Conservation (phyloP, 2,329 filamentous ascomycete genomes). For the Claviceps pusilla region DNA sequence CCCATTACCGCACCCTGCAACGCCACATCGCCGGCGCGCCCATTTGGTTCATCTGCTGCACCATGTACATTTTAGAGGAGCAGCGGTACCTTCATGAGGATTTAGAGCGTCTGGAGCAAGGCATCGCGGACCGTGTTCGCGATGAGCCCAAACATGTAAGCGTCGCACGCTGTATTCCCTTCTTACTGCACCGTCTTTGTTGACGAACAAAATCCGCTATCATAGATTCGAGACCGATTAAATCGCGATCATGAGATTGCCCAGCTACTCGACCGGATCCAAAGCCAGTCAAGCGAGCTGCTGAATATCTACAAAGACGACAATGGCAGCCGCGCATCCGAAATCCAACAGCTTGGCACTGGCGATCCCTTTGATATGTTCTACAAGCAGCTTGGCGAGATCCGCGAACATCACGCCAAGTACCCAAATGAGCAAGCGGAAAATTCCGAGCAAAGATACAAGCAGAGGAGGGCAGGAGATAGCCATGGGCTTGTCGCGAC, state of each 20-base stretch:
- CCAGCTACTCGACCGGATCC: slow-evolving; percentile 74
- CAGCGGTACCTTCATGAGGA: slow-evolving; percentile 92
- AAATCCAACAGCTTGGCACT: slow-evolving; percentile 69
- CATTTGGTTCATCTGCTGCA: slow-evolving; percentile 6
- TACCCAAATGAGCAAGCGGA: slow-evolving; percentile 93
- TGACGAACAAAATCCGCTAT: slow-evolving; percentile 11
- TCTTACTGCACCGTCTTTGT: slow-evolving; percentile 2
- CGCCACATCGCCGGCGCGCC: neutral
- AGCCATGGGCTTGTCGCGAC: slow-evolving; percentile 48
- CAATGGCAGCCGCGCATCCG: slow-evolving; percentile 54
- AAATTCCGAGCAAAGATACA: slow-evolving; percentile 87
- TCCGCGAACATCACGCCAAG: slow-evolving; percentile 75
- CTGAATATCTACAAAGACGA: slow-evolving; percentile 74
- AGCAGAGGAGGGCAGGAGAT: slow-evolving; percentile 46
- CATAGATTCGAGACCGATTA: slow-evolving; percentile 71
- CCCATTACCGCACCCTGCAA: neutral
- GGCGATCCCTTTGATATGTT: slow-evolving; percentile 86
- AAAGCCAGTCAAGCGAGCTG: slow-evolving; percentile 68
- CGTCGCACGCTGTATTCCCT: slow-evolving; percentile 8
- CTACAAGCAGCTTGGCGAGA: slow-evolving; percentile 65
- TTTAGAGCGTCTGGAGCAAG: slow-evolving; percentile 87
- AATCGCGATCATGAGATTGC: slow-evolving; percentile 85
- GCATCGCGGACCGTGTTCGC: slow-evolving; percentile 71
- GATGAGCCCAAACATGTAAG: slow-evolving; percentile 80
- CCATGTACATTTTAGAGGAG: slow-evolving; percentile 80